phyloP scores from a whole-genome alignment of 208 protist species.

The Trypanosoma conorhini region DNA sequence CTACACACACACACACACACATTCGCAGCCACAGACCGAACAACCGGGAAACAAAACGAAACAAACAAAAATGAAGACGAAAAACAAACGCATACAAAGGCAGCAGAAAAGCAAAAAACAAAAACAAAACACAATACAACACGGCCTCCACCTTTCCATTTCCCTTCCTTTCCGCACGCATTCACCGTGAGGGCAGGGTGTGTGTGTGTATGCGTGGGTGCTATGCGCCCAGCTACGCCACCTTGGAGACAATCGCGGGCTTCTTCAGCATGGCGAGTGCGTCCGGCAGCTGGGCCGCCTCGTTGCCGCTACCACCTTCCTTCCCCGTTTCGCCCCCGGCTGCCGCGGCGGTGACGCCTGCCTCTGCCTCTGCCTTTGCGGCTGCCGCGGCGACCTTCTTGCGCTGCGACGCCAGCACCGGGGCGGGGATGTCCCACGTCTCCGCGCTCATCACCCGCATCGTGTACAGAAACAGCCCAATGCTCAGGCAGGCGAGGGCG shows the following conservation, averaged over 20 bases:
- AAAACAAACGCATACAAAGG: conserved; percentile 17
- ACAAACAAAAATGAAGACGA: conserved; percentile 6
- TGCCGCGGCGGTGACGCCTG: conserved; percentile 28
- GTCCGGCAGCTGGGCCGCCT: conserved; percentile 26
- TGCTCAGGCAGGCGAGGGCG: conserved; percentile 46
- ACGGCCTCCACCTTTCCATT: not conserved
- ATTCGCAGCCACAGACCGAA: not conserved
- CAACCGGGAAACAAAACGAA: conserved; percentile 3
- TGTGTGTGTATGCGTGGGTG: not conserved
- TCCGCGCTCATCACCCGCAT: conserved; percentile 76
- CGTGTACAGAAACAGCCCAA: conserved; percentile 82
- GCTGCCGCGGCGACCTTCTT: conserved; percentile 47
- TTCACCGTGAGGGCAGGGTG: no score
- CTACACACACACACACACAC: no score
- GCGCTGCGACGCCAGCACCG: conserved; percentile 73
- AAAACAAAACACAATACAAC: not conserved
- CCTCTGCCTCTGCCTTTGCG: not conserved
- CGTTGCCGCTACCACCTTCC: conserved; percentile 7
- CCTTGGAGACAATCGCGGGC: conserved; percentile 56
- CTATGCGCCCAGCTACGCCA: conserved; percentile 10
- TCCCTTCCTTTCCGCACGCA: not conserved
- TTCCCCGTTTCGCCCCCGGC: not conserved
- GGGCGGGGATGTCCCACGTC: conserved; percentile 88
- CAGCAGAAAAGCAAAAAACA: conserved; percentile 1
- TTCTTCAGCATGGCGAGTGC: conserved; percentile 84